Evolutionary conservation across 768 basidiomycete genomes (phyloP).

Genomic region (Rhodotorula paludigena): DNA sequence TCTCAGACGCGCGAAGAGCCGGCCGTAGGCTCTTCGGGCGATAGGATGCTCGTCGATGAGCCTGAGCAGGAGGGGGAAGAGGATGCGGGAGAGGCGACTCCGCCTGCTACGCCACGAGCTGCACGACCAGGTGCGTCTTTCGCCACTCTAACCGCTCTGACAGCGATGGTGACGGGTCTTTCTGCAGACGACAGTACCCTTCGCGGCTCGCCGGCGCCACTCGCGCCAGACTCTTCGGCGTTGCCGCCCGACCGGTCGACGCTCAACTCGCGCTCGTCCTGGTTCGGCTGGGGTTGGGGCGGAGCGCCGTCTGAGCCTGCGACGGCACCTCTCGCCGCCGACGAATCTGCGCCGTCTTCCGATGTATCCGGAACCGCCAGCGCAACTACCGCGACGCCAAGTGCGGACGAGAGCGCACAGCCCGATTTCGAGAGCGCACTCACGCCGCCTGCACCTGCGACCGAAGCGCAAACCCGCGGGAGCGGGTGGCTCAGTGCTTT

Average conservation of each 20-base stretch:
- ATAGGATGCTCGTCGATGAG: background rate
- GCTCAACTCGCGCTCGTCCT: constrained; percentile 9
- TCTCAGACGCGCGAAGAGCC: background rate
- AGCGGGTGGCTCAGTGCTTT: background rate
- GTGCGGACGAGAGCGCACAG: background rate
- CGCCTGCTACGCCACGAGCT: background rate
- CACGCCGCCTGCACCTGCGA: background rate
- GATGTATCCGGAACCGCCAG: no score
- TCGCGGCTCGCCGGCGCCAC: background rate
- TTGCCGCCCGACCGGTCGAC: background rate
- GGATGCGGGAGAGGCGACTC: background rate
- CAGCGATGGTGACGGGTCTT: background rate
- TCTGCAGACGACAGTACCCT: constrained; percentile 1
- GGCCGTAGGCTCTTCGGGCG: background rate
- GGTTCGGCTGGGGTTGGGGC: constrained; percentile 30
- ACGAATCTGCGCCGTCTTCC: no score
- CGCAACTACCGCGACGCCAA: no score
- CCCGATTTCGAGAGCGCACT: background rate
- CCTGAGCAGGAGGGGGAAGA: background rate
- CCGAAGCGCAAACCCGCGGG: background rate
- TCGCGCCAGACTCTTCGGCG: background rate
- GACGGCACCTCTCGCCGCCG: no score
- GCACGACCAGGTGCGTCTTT: background rate
- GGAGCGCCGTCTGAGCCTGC: background rate
- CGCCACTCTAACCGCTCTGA: background rate